Base-by-base conservation (phyloP, 441 rosid species). In the Populus hybrid region DNA sequence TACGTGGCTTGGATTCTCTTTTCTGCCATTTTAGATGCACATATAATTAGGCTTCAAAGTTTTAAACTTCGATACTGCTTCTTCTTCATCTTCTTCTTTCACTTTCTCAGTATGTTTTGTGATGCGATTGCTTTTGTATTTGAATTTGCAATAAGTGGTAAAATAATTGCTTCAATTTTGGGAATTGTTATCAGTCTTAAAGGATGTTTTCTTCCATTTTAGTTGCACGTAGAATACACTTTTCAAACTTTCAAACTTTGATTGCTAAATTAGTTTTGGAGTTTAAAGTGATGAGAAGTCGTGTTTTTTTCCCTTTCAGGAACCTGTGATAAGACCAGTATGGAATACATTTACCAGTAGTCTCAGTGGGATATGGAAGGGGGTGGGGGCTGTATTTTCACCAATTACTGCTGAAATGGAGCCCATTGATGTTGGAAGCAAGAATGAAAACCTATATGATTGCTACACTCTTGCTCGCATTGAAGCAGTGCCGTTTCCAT, bases 301-400 rank as follows among this genome's bases (percentile, higher is more conserved):
- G 14, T 69, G 12, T 14, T 23, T 65, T 36, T 70, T 35, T 36
- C 73, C 72, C 8, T 69, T 76, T 70, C 79, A 93, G 99, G 99
- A 95, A 74, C 98, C 97, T 59, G 97, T 95, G 69, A 95, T 95
- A 74, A 90, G 82, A 82, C 98, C 98, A 38, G 38, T 73, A 3
- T 92, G 97, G 99, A 87, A 83, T 75, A 95, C 99, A 71, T 95
- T 93, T 88, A 84, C 91, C 28, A 95, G 97, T 77, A 95, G 98
- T 84, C 90, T 95, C 9, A 90, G 97, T 81, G 99, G 98, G 85
- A 89, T 91, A 84, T 95, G 99, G 99, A 92, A 95, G 77, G 98
- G 97, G 16, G 95, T 91, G 34, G 97, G 98, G 79, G 99, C 98
- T 12, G 93, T 90, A 38, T 93, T 93, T 81, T 95, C 97, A 3